phyloP scores from a whole-genome alignment of 768 basidiomycete genomes.

The Kwoniella bestiolae region DNA sequence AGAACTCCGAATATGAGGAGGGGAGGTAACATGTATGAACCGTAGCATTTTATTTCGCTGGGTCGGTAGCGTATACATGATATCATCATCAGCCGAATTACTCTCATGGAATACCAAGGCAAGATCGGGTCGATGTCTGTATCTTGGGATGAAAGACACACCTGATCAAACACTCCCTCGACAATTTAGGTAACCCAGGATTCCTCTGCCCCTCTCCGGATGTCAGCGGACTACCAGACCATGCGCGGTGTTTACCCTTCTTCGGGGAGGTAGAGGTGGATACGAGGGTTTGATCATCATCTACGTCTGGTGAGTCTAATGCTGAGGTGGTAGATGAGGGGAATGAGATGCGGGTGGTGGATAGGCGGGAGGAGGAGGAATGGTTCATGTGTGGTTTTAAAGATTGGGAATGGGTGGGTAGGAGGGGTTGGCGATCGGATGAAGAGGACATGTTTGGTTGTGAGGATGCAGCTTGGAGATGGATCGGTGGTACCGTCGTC shows the following conservation, averaged over 20 bases:
- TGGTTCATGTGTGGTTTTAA: conserved; percentile 17
- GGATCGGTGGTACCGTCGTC: neutral
- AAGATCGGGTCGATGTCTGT: neutral
- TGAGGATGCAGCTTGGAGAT: no score
- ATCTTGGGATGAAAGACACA: conserved; percentile 15
- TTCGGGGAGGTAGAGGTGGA: conserved; percentile 56
- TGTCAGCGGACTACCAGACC: conserved; percentile 65
- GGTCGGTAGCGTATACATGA: neutral
- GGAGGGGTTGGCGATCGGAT: conserved; percentile 34
- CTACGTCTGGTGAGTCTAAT: conserved; percentile 1
- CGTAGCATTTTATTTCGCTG: conserved; percentile 51
- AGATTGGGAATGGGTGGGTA: conserved; percentile 23
- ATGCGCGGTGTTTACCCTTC: conserved; percentile 69
- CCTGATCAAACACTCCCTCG: conserved; percentile 46
- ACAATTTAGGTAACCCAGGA: conserved; percentile 40
- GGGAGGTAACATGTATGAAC: conserved; percentile 44
- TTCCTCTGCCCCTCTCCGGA: neutral
- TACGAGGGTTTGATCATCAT: conserved; percentile 13
- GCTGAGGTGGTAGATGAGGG: conserved; percentile 41
- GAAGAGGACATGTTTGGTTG: conserved; percentile 13
- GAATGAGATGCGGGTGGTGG: conserved; percentile 40
- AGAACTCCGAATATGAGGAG: conserved; percentile 43
- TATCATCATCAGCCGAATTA: neutral
- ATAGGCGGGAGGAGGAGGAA: conserved; percentile 30
- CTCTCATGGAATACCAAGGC: neutral